Percentiles rank a stretch among this genome's conserved stretches.
Conservation (phyloP, 1,139 yeast genomes). For the Scheffersomyces lignicola region DNA sequence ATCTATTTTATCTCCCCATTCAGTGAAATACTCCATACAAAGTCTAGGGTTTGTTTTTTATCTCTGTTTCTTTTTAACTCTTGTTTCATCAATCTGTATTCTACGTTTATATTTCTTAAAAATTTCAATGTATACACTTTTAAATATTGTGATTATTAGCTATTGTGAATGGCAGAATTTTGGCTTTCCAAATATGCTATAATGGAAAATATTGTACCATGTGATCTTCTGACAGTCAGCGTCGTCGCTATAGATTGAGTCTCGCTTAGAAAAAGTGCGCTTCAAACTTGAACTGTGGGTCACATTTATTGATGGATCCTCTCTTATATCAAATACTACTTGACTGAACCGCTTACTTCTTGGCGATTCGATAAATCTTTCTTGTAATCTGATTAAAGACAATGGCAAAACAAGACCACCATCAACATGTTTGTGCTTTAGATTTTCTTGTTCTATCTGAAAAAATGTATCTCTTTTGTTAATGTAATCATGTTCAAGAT, state of each 20-base stretch:
- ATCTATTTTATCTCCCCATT: too few species aligned
- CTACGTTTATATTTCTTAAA: background rate
- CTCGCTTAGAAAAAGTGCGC: conserved; percentile 7
- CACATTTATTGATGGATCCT: background rate
- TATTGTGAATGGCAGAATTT: conserved; percentile 32
- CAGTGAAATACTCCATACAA: too few species aligned
- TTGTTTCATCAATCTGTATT: conserved; percentile 4
- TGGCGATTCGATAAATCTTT: conserved; percentile 18
- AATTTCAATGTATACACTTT: background rate
- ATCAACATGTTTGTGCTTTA: conserved; percentile 7
- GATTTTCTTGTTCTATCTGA: conserved; percentile 8
- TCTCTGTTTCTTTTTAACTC: too few species aligned
- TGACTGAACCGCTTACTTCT: conserved; percentile 27
- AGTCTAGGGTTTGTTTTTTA: too few species aligned
- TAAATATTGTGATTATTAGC: background rate
- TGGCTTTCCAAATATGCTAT: conserved; percentile 48
- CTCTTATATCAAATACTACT: conserved; percentile 10
- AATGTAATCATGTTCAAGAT: conserved; percentile 7
- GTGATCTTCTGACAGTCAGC: conserved; percentile 45
- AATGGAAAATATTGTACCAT: conserved; percentile 50
- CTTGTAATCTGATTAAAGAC: conserved; percentile 19
- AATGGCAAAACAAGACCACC: conserved; percentile 21
- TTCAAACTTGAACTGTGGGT: conserved; percentile 1
- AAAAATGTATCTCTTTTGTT: conserved; percentile 11
- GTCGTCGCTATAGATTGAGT: conserved; percentile 18